These are phyloP conservation scores for Euphorbia schlechtendalii DNA, from an alignment of 441 rosid genomes.

Conservation along the genomic window DNA sequence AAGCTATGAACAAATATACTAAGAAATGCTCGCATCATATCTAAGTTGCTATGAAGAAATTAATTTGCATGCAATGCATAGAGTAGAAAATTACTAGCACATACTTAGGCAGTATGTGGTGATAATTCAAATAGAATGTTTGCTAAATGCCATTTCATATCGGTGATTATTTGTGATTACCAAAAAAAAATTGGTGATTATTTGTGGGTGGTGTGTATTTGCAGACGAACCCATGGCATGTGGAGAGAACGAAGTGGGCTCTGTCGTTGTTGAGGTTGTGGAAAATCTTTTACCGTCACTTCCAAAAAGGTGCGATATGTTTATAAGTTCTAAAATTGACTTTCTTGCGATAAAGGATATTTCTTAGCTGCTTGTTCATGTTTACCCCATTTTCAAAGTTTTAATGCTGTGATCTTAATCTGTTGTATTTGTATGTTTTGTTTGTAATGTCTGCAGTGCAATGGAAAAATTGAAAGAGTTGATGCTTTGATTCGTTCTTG, in stretches of 20 bases:
- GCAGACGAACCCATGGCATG: constrained; percentile 21
- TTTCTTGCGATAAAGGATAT: not conserved
- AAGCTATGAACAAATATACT: not conserved
- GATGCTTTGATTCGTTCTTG: constrained; percentile 16
- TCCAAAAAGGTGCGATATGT: constrained; percentile 40
- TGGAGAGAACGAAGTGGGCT: constrained; percentile 23
- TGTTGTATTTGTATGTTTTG: not conserved
- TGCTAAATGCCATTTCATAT: not conserved
- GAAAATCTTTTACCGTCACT: constrained; percentile 45
- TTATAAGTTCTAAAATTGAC: not conserved
- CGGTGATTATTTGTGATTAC: too few relatives aligned
- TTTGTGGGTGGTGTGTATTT: constrained; percentile 14
- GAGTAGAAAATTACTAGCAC: not conserved
- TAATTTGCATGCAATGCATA: not conserved
- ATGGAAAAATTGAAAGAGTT: constrained; percentile 41
- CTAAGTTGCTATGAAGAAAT: not conserved
- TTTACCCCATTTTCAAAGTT: not conserved
- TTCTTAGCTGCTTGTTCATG: not conserved
- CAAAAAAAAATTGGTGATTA: too few relatives aligned
- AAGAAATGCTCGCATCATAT: not conserved
- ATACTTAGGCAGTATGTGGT: too few relatives aligned
- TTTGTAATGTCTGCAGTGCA: constrained; percentile 31
- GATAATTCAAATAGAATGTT: not conserved
- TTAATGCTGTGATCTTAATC: not conserved
- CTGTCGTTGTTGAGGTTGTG: constrained; percentile 26